Evolutionary conservation across 2,329 filamentous ascomycete genomes (phyloP).

Genomic region (Neofusicoccum ribis): DNA sequence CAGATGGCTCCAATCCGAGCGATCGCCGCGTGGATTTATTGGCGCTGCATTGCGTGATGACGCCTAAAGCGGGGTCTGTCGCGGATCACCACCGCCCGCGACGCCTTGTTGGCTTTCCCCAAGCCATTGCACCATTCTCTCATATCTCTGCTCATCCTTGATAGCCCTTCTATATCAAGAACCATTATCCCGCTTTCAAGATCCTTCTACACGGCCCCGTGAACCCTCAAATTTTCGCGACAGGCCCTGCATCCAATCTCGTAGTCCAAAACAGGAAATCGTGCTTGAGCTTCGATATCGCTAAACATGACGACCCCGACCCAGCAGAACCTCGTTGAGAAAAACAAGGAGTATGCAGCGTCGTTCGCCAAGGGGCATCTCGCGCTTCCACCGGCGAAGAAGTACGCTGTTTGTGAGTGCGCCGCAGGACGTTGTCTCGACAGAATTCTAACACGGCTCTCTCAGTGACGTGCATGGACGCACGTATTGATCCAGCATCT

Average conservation of each 20-base stretch:
- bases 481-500: conserved; percentile 65
- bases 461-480: conserved; percentile 78
- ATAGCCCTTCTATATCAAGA: background rate
- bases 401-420: conserved; percentile 62
- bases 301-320: conserved; percentile 46
- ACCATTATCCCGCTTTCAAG: background rate
- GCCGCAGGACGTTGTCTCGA: background rate
- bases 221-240: background rate
- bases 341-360: conserved; percentile 59
- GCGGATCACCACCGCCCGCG: background rate
- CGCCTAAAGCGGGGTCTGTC: conserved; percentile 7
- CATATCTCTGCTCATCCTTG: background rate
- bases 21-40: background rate
- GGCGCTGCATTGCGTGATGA: conserved; percentile 5
- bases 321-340: conserved; percentile 56
- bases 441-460: background rate
- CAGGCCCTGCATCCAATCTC: background rate
- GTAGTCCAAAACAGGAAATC: background rate
- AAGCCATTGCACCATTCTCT: background rate
- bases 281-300: background rate
- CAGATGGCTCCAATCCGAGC: background rate
- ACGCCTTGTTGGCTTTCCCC: background rate
- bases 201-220: background rate
- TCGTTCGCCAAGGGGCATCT: conserved; percentile 67
- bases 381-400: conserved; percentile 67